Evolutionary conservation across 805 yeast species (phyloP).

Genomic region (Saturnispora sanitii): DNA sequence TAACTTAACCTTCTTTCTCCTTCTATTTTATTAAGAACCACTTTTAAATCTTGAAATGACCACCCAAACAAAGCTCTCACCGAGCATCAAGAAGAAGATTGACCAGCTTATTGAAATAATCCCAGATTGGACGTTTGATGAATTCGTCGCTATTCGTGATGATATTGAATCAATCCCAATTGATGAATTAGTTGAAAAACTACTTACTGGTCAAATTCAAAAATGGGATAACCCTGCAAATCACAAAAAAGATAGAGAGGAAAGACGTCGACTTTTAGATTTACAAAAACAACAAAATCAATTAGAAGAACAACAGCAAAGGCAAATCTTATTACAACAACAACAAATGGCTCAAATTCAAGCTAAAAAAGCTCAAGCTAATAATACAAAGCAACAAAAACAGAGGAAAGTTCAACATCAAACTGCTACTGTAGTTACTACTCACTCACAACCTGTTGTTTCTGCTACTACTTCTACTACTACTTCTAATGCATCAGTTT

Average conservation of each 20-base stretch:
- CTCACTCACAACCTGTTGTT: background rate
- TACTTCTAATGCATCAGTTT: background rate
- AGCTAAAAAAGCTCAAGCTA: constrained; percentile 6
- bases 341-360: constrained; percentile 12
- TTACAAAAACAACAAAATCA: constrained; percentile 6
- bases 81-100: constrained; percentile 31
- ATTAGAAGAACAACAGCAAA: constrained; percentile 6
- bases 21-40: background rate
- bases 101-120: constrained; percentile 70
- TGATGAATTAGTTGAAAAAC: constrained; percentile 74
- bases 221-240: constrained; percentile 90
- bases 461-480: constrained; percentile 3
- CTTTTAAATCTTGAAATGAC: constrained; percentile 2
- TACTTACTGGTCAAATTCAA: constrained; percentile 80
- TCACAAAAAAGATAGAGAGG: constrained; percentile 32
- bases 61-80: constrained; percentile 9
- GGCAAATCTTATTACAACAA: background rate
- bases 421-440: constrained; percentile 9
- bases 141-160: constrained; percentile 60
- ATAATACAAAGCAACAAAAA: background rate
- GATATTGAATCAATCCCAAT: constrained; percentile 61
- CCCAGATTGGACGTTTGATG: constrained; percentile 91
- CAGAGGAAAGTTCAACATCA: constrained; percentile 8
- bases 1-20: background rate
- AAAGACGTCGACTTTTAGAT: constrained; percentile 8